These are phyloP conservation scores for Aspergillus thermomutatus DNA, from an alignment of 2,329 filamentous ascomycete genomes.

Conservation along the genomic window DNA sequence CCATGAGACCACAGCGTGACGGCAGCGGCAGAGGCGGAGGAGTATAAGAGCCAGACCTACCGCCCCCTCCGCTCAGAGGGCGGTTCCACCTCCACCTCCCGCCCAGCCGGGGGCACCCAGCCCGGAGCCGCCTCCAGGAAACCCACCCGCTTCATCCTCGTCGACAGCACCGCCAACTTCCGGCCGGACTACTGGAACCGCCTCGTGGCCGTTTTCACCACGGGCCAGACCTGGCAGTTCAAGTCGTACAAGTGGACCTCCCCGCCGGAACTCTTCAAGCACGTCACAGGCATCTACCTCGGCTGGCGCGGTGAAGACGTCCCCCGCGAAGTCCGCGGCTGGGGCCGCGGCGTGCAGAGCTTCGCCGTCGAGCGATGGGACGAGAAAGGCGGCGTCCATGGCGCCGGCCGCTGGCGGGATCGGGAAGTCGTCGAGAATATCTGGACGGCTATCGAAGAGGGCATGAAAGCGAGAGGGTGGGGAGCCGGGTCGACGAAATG, in stretches of 20 bases:
- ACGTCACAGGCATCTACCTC: slow-evolving; percentile 82
- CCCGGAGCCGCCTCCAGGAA: slow-evolving; percentile 39
- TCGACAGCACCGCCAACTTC: slow-evolving; percentile 90
- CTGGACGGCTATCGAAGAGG: slow-evolving; percentile 83
- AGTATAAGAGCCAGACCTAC: too few species aligned
- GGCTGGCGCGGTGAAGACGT: slow-evolving; percentile 84
- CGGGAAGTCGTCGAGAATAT: slow-evolving; percentile 89
- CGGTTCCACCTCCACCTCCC: slow-evolving; percentile 24
- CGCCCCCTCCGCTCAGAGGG: slow-evolving; percentile 61
- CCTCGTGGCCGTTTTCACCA: slow-evolving; percentile 95
- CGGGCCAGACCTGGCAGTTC: slow-evolving; percentile 97
- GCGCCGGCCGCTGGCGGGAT: slow-evolving; percentile 68
- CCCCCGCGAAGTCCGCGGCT: slow-evolving; percentile 73
- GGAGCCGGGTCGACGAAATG: slow-evolving; percentile 20
- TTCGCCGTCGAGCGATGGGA: slow-evolving; percentile 83
- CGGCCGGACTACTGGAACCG: slow-evolving; percentile 97
- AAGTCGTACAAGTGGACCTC: slow-evolving; percentile 96
- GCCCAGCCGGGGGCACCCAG: slow-evolving; percentile 54
- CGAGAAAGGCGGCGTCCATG: slow-evolving; percentile 40
- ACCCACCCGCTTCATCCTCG: slow-evolving; percentile 88
- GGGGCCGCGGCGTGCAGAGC: slow-evolving; percentile 79
- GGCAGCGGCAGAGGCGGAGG: too few species aligned
- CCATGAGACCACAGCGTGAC: too few species aligned
- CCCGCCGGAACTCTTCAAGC: slow-evolving; percentile 82
- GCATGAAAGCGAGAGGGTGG: slow-evolving; percentile 86